Conservation (phyloP, 2,329 filamentous ascomycete genomes). For the Nemania sp. region DNA sequence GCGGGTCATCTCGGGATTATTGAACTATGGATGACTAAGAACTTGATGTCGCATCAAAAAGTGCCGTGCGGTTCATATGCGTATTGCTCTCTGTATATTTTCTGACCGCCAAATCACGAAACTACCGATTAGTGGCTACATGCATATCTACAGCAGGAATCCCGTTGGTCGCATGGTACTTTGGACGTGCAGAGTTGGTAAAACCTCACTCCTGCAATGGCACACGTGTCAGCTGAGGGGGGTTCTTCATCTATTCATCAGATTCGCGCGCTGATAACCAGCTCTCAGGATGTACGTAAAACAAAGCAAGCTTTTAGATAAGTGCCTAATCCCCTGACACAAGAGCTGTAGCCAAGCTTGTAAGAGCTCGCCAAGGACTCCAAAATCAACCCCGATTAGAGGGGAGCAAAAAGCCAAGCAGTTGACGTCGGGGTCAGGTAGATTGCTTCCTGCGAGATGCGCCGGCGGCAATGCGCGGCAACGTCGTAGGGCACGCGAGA, state of each 20-base stretch:
- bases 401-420: neutral
- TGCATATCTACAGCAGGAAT: neutral
- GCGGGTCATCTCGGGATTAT: neutral
- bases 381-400: neutral
- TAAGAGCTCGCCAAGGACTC: constrained; percentile 13
- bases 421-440: constrained; percentile 3
- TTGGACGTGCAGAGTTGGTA: neutral
- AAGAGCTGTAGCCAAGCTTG: constrained; percentile 8
- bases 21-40: constrained; percentile 17
- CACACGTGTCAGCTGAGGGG: neutral
- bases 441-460: neutral
- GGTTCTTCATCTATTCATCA: constrained; percentile 10
- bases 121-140: neutral
- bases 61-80: neutral
- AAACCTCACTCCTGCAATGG: neutral
- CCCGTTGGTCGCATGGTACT: neutral
- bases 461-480: constrained; percentile 1
- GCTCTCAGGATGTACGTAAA: neutral
- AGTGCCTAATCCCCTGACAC: constrained; percentile 1
- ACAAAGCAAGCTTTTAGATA: neutral
- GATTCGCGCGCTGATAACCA: constrained; percentile 11
- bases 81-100: neutral
- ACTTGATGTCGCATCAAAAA: neutral
- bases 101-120: too few species aligned
- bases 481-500: constrained; percentile 1